phyloP scores from a whole-genome alignment of 805 yeast genomes.

The Ogataea nonfermentans region DNA sequence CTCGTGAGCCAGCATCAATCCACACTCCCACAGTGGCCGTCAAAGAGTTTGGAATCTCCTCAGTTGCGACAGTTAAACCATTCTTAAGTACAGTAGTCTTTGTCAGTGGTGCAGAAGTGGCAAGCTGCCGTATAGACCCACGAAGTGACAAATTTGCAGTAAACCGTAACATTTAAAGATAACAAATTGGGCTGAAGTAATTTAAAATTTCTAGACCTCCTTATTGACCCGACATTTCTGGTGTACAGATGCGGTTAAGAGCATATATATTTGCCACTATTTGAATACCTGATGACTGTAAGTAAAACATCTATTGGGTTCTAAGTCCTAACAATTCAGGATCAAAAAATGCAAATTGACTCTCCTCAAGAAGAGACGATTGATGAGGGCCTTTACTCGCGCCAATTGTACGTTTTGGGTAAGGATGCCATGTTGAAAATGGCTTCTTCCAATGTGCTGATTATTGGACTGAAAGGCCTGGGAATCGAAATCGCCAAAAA shows the following conservation, averaged over 20 bases:
- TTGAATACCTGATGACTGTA: constrained; percentile 4
- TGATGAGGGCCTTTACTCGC: constrained; percentile 93
- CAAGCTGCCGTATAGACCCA: constrained; percentile 12
- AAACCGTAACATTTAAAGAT: constrained; percentile 8
- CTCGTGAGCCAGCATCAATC: constrained; percentile 98
- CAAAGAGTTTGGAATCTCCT: constrained; percentile 76
- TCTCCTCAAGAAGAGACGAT: constrained; percentile 49
- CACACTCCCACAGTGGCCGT: constrained; percentile 98
- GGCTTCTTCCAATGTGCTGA: constrained; percentile 90
- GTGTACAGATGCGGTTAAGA: constrained; percentile 1
- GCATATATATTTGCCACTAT: constrained; percentile 9
- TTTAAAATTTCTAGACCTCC: constrained; percentile 5
- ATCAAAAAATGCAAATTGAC: constrained; percentile 43
- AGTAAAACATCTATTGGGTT: background rate
- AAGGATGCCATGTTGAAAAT: constrained; percentile 97
- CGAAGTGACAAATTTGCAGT: background rate
- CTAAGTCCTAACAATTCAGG: constrained; percentile 17
- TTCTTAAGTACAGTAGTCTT: constrained; percentile 76
- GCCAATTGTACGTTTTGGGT: constrained; percentile 95
- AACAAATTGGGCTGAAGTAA: background rate
- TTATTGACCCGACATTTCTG: constrained; percentile 3
- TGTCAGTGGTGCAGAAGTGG: constrained; percentile 42
- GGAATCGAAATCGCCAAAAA: constrained; percentile 97
- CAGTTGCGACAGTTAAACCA: constrained; percentile 94
- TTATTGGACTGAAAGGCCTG: constrained; percentile 86